These are phyloP conservation scores for Cyclotella distinguenda DNA, from an alignment of 108 stramenopile genomes.

Conservation along the genomic window DNA sequence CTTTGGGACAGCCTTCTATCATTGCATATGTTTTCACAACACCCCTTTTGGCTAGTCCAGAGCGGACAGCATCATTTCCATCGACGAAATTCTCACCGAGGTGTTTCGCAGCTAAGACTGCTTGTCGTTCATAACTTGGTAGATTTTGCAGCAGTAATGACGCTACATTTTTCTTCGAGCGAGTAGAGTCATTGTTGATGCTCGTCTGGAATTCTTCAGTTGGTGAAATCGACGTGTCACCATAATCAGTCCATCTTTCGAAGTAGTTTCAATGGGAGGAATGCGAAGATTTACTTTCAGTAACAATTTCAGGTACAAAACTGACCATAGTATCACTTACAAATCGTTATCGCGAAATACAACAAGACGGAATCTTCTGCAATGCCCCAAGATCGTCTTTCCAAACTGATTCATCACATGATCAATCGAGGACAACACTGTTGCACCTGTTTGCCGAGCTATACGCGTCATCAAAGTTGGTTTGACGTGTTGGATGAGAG, in stretches of 20 bases:
- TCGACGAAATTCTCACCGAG: conserved; percentile 79
- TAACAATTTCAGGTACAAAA: no score
- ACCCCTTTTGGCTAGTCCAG: conserved; percentile 80
- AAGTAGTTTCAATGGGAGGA: no score
- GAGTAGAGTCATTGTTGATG: conserved; percentile 7
- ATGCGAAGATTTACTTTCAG: no score
- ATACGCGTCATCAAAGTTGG: conserved; percentile 79
- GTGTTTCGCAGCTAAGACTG: conserved; percentile 72
- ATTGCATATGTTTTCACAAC: conserved; percentile 79
- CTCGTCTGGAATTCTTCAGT: neutral
- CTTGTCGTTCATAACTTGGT: conserved; percentile 69
- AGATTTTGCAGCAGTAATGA: conserved; percentile 50
- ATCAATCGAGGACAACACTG: conserved; percentile 86
- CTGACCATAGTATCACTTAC: no score
- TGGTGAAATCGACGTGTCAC: neutral
- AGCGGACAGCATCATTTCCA: conserved; percentile 77
- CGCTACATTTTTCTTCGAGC: conserved; percentile 42
- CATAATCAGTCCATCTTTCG: conserved; percentile 23
- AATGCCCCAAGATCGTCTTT: conserved; percentile 65
- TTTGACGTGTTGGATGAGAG: conserved; percentile 91
- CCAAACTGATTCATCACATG: conserved; percentile 87
- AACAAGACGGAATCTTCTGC: conserved; percentile 84
- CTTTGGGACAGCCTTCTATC: conserved; percentile 91
- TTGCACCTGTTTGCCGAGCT: conserved; percentile 90
- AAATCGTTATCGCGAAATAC: conserved; percentile 84